Percentiles rank a stretch among this genome's conserved stretches.
Evolutionary conservation across 257 asterid species (phyloP).

Genomic region (Nicotiana knightiana): DNA sequence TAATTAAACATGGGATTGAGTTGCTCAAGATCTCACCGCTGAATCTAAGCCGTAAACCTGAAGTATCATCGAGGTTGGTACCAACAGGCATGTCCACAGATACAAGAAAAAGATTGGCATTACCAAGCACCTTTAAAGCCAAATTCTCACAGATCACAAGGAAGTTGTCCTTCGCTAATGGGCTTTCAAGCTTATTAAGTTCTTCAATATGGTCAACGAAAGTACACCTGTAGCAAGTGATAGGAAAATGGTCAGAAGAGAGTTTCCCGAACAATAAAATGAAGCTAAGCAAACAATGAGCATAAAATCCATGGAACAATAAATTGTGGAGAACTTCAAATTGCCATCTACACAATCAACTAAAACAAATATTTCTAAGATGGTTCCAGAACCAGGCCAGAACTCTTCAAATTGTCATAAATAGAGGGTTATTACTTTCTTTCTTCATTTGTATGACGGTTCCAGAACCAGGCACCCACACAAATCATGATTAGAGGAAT

Average conservation of each 20-base stretch:
- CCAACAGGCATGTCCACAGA: conserved; percentile 94
- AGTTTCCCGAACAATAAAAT: not conserved
- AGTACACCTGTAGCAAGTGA: conserved; percentile 58
- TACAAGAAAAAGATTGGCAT: conserved; percentile 65
- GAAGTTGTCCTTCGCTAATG: conserved; percentile 54
- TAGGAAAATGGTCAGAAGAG: conserved; percentile 5
- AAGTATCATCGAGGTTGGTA: conserved; percentile 62
- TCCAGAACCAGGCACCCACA: not conserved
- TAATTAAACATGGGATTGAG: conserved; percentile 65
- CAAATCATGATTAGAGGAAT: not conserved
- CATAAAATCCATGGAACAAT: not conserved
- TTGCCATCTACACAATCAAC: not conserved
- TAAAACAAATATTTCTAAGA: not conserved
- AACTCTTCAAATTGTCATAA: not conserved
- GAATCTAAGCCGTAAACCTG: conserved; percentile 75
- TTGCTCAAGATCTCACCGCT: conserved; percentile 83
- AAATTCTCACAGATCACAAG: conserved; percentile 71
- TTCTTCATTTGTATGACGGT: not conserved
- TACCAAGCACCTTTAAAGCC: conserved; percentile 80
- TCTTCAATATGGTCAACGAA: conserved; percentile 63
- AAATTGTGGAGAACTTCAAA: not conserved
- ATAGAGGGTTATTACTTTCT: not conserved
- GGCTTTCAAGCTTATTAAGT: conserved; percentile 36
- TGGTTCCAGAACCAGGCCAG: no score
- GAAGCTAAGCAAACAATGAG: not conserved